Evolutionary conservation across 352 stramenopile genomes (phyloP).

Genomic region (Pythium rhizo-oryzae): DNA sequence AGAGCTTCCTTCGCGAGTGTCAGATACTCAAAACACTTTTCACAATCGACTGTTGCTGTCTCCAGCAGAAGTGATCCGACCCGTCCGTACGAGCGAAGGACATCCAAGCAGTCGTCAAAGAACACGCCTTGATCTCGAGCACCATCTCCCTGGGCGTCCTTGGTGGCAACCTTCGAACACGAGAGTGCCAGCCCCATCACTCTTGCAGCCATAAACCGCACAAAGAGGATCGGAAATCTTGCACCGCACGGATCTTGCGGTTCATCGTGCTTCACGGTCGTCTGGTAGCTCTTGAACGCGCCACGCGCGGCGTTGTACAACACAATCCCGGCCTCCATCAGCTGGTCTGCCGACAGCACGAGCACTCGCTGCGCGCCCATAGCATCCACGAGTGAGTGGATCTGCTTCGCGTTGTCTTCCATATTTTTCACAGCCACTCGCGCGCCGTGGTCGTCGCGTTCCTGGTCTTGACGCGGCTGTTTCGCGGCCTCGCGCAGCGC

Average conservation of each 20-base stretch:
- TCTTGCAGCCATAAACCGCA: slow-evolving; percentile 61
- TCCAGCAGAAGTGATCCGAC: slow-evolving; percentile 66
- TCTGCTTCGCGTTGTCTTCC: slow-evolving; percentile 17
- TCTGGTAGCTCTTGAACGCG: slow-evolving; percentile 43
- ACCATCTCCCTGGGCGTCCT: slow-evolving; percentile 2
- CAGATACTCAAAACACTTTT: slow-evolving; percentile 60
- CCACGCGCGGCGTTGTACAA: slow-evolving; percentile 68
- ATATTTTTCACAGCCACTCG: not conserved
- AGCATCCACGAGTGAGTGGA: slow-evolving; percentile 35
- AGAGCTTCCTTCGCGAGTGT: slow-evolving; percentile 58
- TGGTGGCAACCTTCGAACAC: slow-evolving; percentile 27
- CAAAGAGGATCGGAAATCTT: slow-evolving; percentile 34
- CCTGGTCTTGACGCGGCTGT: not conserved
- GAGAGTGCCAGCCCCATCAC: slow-evolving; percentile 61
- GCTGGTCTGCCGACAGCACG: slow-evolving; percentile 27
- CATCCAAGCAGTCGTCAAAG: slow-evolving; percentile 69
- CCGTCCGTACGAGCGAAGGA: slow-evolving; percentile 72
- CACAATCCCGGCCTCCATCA: slow-evolving; percentile 69
- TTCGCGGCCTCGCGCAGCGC: not conserved
- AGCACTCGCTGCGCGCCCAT: slow-evolving; percentile 35
- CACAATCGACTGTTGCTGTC: slow-evolving; percentile 47
- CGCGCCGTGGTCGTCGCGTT: not conserved
- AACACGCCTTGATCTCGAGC: slow-evolving; percentile 19
- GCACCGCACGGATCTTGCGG: not conserved
- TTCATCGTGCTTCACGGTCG: slow-evolving; percentile 13